Conservation (phyloP, 192 early-diverging fungal genomes). For the Coemansia sp. region DNA sequence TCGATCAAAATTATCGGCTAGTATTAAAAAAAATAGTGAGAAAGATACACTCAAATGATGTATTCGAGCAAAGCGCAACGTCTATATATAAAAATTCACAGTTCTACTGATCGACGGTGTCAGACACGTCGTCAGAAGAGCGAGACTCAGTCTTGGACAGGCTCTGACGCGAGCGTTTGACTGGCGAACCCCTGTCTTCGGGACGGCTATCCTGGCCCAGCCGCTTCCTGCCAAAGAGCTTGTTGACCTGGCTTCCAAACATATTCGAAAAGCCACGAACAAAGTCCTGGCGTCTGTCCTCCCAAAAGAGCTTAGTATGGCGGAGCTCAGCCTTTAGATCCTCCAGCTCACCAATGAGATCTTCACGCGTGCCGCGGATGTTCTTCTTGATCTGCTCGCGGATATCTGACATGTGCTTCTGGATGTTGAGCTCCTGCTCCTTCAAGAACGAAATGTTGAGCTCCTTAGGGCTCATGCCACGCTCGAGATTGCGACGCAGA, state of each 20-base stretch:
- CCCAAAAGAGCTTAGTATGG: constrained; percentile 71
- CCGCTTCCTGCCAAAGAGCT: constrained; percentile 51
- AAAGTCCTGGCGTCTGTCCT: constrained; percentile 77
- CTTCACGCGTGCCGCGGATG: constrained; percentile 66
- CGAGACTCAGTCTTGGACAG: constrained; percentile 8
- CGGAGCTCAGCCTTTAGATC: constrained; percentile 68
- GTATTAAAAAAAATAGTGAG: not conserved
- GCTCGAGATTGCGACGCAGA: constrained; percentile 81
- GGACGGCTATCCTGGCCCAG: constrained; percentile 16
- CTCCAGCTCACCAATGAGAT: constrained; percentile 65
- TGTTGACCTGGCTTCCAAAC: constrained; percentile 63
- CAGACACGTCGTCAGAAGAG: constrained; percentile 11
- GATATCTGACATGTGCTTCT: constrained; percentile 76
- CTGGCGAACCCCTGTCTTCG: constrained; percentile 7
- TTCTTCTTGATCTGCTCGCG: constrained; percentile 72
- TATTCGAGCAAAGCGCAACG: not conserved
- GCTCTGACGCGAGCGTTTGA: constrained; percentile 38
- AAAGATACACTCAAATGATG: not conserved
- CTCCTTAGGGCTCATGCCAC: constrained; percentile 80
- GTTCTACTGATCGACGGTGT: constrained; percentile 8
- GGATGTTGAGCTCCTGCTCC: constrained; percentile 75
- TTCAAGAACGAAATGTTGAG: constrained; percentile 82
- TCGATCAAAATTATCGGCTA: not conserved
- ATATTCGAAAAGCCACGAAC: constrained; percentile 69
- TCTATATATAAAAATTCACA: constrained; percentile 13